Evolutionary conservation across 768 basidiomycete genomes (phyloP).

Genomic region (Floccularia luteovirens): DNA sequence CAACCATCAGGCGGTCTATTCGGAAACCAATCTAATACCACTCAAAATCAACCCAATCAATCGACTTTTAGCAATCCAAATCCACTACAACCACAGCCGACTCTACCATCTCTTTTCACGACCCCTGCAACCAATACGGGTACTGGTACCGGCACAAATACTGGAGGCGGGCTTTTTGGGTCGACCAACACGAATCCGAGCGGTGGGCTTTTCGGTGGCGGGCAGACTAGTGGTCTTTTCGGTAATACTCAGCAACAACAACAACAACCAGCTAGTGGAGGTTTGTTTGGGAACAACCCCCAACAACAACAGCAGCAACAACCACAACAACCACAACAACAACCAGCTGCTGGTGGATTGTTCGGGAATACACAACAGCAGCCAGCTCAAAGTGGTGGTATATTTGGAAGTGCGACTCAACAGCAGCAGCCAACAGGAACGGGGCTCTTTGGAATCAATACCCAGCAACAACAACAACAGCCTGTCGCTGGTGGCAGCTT

Average conservation of each 20-base stretch:
- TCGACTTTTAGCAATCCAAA: too few relatives aligned
- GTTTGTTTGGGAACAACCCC: constrained; percentile 23
- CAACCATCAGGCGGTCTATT: too few relatives aligned
- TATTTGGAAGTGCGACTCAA: constrained; percentile 14
- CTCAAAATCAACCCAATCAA: too few relatives aligned
- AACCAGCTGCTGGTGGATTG: constrained; percentile 6
- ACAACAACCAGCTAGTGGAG: constrained; percentile 9
- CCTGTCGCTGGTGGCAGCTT: constrained; percentile 13
- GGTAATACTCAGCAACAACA: constrained; percentile 14
- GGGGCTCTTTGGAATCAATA: constrained; percentile 22
- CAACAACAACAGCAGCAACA: constrained; percentile 11
- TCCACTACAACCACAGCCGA: too few relatives aligned
- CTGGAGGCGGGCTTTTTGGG: constrained; percentile 17
- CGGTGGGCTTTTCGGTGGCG: neutral
- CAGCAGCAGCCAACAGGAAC: constrained; percentile 11
- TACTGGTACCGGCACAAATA: too few relatives aligned
- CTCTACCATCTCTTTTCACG: too few relatives aligned
- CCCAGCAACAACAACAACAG: constrained; percentile 11
- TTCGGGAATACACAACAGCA: constrained; percentile 10
- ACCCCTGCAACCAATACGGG: too few relatives aligned
- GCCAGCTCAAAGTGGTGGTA: constrained; percentile 10
- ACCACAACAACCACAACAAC: constrained; percentile 8
- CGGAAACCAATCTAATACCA: too few relatives aligned
- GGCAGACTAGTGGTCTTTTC: constrained; percentile 5
- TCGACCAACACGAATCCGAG: neutral